Conservation (phyloP, 1,139 yeast species). For the Hansenula lynferdii region DNA sequence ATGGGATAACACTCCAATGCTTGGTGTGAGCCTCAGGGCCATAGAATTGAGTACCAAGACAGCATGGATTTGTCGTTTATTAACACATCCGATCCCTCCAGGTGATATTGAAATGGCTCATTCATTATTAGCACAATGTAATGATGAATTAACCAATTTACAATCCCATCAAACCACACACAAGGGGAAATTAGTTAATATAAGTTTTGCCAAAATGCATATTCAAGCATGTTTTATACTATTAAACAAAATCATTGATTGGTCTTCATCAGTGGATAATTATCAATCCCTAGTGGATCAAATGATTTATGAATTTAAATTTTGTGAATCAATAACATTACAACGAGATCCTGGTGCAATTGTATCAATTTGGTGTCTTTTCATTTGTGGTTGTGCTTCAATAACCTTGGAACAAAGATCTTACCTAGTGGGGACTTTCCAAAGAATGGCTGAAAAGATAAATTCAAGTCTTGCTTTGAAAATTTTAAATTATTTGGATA, state of each 20-base stretch:
- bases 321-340: constrained; percentile 3
- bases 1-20: constrained; percentile 21
- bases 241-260: constrained; percentile 13
- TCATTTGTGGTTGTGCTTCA: constrained; percentile 18
- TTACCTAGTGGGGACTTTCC: constrained; percentile 8
- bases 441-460: constrained; percentile 10
- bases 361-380: constrained; percentile 20
- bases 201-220: constrained; percentile 13
- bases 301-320: constrained; percentile 8
- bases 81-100: constrained; percentile 10
- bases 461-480: constrained; percentile 17
- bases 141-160: constrained; percentile 7
- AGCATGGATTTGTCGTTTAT: constrained; percentile 21
- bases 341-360: too few relatives aligned
- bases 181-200: constrained; percentile 3
- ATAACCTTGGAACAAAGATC: constrained; percentile 8
- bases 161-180: neutral
- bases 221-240: constrained; percentile 14
- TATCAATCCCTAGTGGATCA: constrained; percentile 10
- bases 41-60: constrained; percentile 26
- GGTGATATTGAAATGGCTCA: constrained; percentile 9
- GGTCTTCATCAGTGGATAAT: constrained; percentile 6
- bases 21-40: constrained; percentile 19
- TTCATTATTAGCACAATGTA: constrained; percentile 8
- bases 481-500: constrained; percentile 18